Evolutionary conservation across 441 rosid genomes (phyloP), one percentile per base, ranked within the genome.

Genomic region (Gossypium schwendimanii): DNA sequence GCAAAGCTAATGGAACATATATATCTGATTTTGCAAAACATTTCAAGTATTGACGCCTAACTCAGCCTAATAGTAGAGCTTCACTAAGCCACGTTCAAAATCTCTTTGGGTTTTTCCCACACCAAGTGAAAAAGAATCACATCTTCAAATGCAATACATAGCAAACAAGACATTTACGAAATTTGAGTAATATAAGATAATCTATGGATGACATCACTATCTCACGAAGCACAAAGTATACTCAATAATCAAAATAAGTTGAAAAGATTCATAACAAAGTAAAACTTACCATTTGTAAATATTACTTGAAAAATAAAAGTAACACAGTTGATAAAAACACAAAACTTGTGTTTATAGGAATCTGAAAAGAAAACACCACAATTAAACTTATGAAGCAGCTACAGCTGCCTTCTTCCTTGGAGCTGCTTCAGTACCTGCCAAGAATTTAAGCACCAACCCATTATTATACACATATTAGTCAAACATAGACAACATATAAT

Each of bases 381-480:
- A 33, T 4, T 63, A 41, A 33, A 39, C 18, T 63, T 21, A 41
- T 17, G 69, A 21, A 9, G 69, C 33, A 63, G 52, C 52, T 4
- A 12, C 52, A 63, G 14, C 31, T 20, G 31, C 15, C 6, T 21
- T 44, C 23, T 66, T 67, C 58, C 71, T 67, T 49, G 71, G 71
- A 50, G 71, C 11, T 67, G 71, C 71, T 49, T 49, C n/a, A 49
- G 58, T 67, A 23, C 71, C 71, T 67, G 44, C 4, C 23, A 49
- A 24, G n/a, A 26, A 49, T 66, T 49, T 8, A 7, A 49, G 23
- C 9, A 26, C 3, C 28, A 14, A 12, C 21, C 41, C 4, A n/a
- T 1, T 2, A 24, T 66, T n/a, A 9, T 6, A 3, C 41, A 23
- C 20, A 47, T 55, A 23, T 12, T 23, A 23, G 0, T 53, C 58